Percentiles rank a stretch among this genome's conserved stretches.
Conservation (phyloP, 1,139 yeast species). For the Debaryomyces coudertii region DNA sequence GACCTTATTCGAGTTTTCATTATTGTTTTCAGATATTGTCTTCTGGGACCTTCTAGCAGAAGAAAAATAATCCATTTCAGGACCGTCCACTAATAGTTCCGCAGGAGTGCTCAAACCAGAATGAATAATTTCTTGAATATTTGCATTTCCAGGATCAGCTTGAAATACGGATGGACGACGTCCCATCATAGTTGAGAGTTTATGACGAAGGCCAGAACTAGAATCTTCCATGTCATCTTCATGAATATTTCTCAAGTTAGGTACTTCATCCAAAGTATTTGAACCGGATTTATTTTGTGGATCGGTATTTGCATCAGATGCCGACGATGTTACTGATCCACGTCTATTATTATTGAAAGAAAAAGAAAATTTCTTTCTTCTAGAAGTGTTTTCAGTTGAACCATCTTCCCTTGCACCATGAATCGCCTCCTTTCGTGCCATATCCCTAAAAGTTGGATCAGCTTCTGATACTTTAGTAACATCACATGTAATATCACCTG, state of each 20-base stretch:
- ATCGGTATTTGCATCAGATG: not conserved
- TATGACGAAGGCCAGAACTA: conserved; percentile 36
- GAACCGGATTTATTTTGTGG: not conserved
- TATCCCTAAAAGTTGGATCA: conserved; percentile 3
- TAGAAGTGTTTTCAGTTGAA: not conserved
- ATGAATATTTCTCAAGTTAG: conserved; percentile 13
- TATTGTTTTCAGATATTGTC: conserved; percentile 10
- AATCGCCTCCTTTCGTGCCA: not conserved
- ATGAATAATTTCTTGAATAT: conserved; percentile 43
- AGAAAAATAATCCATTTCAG: conserved; percentile 29
- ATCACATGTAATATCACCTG: conserved; percentile 7
- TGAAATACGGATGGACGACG: conserved; percentile 48
- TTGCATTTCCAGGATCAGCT: conserved; percentile 41
- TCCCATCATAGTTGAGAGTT: conserved; percentile 45
- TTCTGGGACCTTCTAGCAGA: conserved; percentile 7
- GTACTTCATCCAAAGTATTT: conserved; percentile 5
- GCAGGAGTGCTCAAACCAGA: conserved; percentile 50
- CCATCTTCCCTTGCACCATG: not conserved
- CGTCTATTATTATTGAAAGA: conserved; percentile 9
- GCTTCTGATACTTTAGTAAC: not conserved
- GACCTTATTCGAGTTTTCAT: conserved; percentile 22
- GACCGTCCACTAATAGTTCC: conserved; percentile 43
- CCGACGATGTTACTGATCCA: not conserved
- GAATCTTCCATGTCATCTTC: conserved; percentile 25
- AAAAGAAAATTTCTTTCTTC: conserved; percentile 10